Conservation (phyloP, 441 rosid species). For the Pelargonium australe region DNA sequence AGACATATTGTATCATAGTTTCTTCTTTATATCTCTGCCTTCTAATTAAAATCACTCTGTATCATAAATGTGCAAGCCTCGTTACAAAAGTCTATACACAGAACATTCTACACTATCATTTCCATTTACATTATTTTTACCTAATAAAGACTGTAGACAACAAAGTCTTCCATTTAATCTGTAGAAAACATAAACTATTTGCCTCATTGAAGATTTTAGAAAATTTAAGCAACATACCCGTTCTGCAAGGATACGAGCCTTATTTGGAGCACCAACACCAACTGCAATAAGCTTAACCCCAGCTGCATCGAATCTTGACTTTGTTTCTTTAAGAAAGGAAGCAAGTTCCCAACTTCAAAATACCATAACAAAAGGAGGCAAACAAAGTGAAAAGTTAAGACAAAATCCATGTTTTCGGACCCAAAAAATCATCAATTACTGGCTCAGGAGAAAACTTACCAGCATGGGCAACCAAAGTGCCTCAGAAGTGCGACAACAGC, state of each 20-base stretch:
- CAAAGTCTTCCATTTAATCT: neutral
- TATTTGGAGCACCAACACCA: conserved; percentile 75
- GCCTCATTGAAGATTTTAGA: neutral
- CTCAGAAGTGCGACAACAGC: conserved; percentile 72
- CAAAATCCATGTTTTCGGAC: neutral
- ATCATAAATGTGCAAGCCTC: no score
- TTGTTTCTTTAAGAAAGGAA: conserved; percentile 45
- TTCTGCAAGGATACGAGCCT: conserved; percentile 60
- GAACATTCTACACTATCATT: no score
- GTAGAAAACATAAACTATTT: no score
- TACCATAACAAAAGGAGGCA: conserved; percentile 1
- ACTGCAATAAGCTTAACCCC: conserved; percentile 73
- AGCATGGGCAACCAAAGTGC: conserved; percentile 81
- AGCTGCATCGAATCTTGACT: conserved; percentile 56
- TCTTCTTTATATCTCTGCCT: no score
- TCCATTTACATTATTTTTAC: no score
- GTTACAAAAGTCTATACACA: no score
- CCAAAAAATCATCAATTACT: no score
- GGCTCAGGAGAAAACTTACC: conserved; percentile 30
- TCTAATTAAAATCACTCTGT: no score
- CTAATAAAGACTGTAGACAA: no score
- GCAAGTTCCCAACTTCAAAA: conserved; percentile 79
- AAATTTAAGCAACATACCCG: conserved; percentile 34
- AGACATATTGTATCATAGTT: no score
- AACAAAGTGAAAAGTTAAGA: neutral